phyloP scores from a whole-genome alignment of 768 basidiomycete genomes.

The Hericium alpestre region DNA sequence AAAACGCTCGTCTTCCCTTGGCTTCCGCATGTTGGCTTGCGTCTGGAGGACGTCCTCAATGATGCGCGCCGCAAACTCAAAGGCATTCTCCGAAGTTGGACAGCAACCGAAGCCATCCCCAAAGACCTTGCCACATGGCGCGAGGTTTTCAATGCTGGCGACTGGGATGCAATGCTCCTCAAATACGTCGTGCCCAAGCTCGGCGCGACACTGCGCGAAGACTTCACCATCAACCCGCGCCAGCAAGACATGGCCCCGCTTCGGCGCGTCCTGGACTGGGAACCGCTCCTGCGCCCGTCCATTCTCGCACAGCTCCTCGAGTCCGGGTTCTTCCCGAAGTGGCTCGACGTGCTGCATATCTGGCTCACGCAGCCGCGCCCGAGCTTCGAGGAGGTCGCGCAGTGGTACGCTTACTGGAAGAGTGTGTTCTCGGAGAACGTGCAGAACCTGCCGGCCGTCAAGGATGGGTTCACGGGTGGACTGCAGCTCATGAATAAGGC shows the following conservation, averaged over 20 bases:
- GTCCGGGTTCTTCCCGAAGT: constrained; percentile 92
- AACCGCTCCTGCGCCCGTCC: constrained; percentile 56
- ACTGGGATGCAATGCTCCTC: constrained; percentile 88
- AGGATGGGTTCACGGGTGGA: constrained; percentile 76
- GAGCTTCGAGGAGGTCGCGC: constrained; percentile 84
- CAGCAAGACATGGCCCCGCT: constrained; percentile 82
- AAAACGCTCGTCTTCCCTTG: constrained; percentile 89
- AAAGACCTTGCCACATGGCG: constrained; percentile 67
- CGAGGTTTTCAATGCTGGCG: constrained; percentile 64
- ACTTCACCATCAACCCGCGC: constrained; percentile 86
- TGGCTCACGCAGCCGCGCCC: constrained; percentile 89
- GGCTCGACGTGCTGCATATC: constrained; percentile 81
- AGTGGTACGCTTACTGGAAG: constrained; percentile 94
- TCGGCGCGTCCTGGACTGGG: constrained; percentile 69
- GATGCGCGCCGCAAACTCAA: constrained; percentile 84
- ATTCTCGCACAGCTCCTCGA: constrained; percentile 80
- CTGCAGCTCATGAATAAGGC: constrained; percentile 93
- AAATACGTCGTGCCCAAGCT: constrained; percentile 91
- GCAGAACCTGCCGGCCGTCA: constrained; percentile 53
- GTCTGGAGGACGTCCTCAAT: constrained; percentile 76
- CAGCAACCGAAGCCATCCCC: constrained; percentile 58
- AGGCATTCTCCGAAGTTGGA: constrained; percentile 68
- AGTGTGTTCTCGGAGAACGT: constrained; percentile 59
- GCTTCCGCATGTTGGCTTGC: constrained; percentile 78
- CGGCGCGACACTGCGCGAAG: constrained; percentile 66